Evolutionary conservation across 306 rosid species (phyloP).

Genomic region (Mucuna pruriens): DNA sequence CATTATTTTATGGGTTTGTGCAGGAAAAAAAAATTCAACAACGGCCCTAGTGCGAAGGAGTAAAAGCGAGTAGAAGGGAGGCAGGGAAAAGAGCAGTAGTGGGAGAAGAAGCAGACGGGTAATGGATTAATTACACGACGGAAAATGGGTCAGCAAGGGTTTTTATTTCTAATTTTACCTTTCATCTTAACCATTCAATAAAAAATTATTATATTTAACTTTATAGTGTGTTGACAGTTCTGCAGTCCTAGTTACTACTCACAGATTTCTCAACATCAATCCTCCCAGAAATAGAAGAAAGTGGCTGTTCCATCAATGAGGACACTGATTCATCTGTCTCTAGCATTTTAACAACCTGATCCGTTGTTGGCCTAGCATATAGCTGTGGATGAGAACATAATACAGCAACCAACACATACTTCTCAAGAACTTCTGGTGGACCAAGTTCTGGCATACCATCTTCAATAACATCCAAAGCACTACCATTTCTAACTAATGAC

Average conservation of each 20-base stretch:
- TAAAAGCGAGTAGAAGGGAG: no score
- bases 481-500: slow-evolving; percentile 3
- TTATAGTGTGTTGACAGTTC: no score
- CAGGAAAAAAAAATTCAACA: no score
- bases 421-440: background rate
- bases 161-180: no score
- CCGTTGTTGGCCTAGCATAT: slow-evolving; percentile 2
- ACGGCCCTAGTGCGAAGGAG: no score
- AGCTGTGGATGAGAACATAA: slow-evolving; percentile 3
- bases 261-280: slow-evolving; percentile 49
- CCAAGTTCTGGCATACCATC: background rate
- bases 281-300: background rate
- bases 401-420: background rate
- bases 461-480: background rate
- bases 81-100: no score
- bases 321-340: background rate
- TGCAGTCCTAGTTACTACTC: slow-evolving; percentile 51
- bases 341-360: slow-evolving; percentile 10
- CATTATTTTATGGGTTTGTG: no score
- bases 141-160: no score
- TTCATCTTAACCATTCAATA: no score
- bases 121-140: no score
- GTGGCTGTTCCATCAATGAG: background rate
- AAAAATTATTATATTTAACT: no score
- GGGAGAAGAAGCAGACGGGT: no score